Evolutionary conservation across 306 rosid species (phyloP), one percentile per base, ranked within the genome.

Genomic region (Neltuma alba): DNA sequence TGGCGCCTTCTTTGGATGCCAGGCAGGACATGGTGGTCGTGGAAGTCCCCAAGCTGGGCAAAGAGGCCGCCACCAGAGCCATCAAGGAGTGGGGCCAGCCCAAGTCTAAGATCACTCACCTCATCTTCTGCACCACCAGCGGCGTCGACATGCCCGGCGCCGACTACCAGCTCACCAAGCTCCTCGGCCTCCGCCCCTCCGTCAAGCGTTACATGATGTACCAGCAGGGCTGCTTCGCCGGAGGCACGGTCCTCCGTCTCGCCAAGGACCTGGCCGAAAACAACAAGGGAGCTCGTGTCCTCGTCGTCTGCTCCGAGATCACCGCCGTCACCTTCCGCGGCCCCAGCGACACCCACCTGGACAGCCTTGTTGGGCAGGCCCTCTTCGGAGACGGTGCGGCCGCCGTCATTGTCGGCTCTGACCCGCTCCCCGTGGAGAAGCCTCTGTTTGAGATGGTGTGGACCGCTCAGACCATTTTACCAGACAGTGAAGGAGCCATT

Each of bases 81-180:
- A 65, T 65, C 1, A 65, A 20, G 71, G 71, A 65, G 9, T 65
- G 71, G 71, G 71, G 71, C 18, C 72, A 66, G n/a, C 72, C 72
- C 3, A 66, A 66, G 20, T 66, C 72, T 0, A 66, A 66, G 72
- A 66, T 66, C 15, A 66, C 72, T n/a, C 72, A 66, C 20, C 72
- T 66, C 31, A 66, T 66, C 72, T 66, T 66, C 3, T 66, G 72
- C 9, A 38, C 72, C 33, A 66, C 72, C 2, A 38, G 72, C 23
- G 72, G 72, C 13, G 72, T 66, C 0, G 50, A 66, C 72, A 66
- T 66, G 72, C 48, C 50, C 15, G 72, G 50, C 2, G 48, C 72
- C 2, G 72, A 66, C 42, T 66, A 66, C 72, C 72, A 66, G 27
- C 50, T 66, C 20, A 66, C 50, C 44, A 66, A 66, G 31, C 72